A percentile compares a stretch with the other conserved stretches of the same genome.
Evolutionary conservation across 805 yeast genomes (phyloP).

Genomic region (Ogataea sp.): DNA sequence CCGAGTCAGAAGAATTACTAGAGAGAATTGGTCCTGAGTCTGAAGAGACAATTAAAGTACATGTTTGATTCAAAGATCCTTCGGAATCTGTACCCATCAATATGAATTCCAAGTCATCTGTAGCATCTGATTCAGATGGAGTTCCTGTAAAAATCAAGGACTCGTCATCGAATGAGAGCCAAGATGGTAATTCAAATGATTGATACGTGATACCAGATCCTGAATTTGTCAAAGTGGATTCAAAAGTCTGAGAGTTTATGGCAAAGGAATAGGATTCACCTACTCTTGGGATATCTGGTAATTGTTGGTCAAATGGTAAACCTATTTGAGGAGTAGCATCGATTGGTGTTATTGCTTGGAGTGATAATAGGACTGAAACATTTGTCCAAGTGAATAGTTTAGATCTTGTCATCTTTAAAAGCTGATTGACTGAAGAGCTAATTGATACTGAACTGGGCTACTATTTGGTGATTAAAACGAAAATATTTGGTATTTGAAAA

Average conservation of each 20-base stretch:
- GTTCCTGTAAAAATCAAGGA: slow-evolving; percentile 64
- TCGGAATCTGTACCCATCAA: slow-evolving; percentile 57
- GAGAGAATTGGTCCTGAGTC: slow-evolving; percentile 49
- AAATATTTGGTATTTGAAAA: too few species aligned
- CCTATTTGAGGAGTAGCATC: slow-evolving; percentile 47
- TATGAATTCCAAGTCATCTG: slow-evolving; percentile 39
- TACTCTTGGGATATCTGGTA: slow-evolving; percentile 81
- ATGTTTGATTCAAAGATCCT: slow-evolving; percentile 43
- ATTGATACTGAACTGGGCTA: too few species aligned
- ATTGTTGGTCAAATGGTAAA: slow-evolving; percentile 76
- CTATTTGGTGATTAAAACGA: too few species aligned
- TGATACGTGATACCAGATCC: slow-evolving; percentile 45
- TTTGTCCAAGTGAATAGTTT: too few species aligned
- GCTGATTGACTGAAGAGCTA: too few species aligned
- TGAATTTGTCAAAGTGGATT: slow-evolving; percentile 32
- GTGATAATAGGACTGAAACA: not conserved
- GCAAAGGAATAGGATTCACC: slow-evolving; percentile 54
- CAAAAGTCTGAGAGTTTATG: slow-evolving; percentile 63
- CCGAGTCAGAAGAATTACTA: slow-evolving; percentile 27
- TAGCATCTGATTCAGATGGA: slow-evolving; percentile 40
- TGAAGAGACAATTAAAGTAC: slow-evolving; percentile 52
- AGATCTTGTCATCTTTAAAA: too few species aligned
- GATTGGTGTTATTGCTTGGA: not conserved
- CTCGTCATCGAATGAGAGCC: slow-evolving; percentile 67
- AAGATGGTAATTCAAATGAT: slow-evolving; percentile 55